These are phyloP conservation scores for Calonectria fujianensis DNA, from an alignment of 2,329 filamentous ascomycete genomes.

Conservation along the genomic window DNA sequence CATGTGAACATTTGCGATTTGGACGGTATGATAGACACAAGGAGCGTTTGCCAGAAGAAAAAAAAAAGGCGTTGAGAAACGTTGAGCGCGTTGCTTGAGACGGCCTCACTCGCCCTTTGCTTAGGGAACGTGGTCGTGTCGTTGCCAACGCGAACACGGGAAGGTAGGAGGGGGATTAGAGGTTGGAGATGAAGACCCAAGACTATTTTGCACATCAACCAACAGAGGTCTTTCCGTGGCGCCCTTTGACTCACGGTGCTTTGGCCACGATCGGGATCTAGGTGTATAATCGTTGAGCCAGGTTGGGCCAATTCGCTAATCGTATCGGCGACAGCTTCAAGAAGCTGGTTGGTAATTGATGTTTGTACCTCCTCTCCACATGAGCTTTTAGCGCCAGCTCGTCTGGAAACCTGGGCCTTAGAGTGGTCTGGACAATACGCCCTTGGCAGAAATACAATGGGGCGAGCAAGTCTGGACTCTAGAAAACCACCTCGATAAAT, in stretches of 20 bases:
- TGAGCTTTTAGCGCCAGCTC: not conserved
- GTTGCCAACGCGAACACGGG: not conserved
- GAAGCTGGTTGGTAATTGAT: not conserved
- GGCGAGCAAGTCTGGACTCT: not conserved
- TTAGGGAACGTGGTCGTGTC: constrained; percentile 1
- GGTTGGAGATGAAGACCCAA: constrained; percentile 2
- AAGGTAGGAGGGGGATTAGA: not conserved
- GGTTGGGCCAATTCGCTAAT: not conserved
- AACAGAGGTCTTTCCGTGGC: not conserved
- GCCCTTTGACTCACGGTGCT: not conserved
- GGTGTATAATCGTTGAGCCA: not conserved
- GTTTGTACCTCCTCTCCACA: not conserved
- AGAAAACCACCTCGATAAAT: not conserved
- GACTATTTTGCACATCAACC: not conserved
- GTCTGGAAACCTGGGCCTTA: not conserved
- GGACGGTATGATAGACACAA: not conserved
- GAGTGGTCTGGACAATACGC: not conserved
- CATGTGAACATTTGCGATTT: not conserved
- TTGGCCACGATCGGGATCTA: not conserved
- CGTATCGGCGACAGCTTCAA: not conserved
- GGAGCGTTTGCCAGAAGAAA: constrained; percentile 1
- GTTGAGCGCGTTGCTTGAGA: constrained; percentile 14
- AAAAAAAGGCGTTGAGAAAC: constrained; percentile 7
- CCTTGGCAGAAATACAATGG: not conserved
- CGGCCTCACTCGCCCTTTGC: constrained; percentile 3